Conservation (phyloP, 345 rosid species). For the Citrus trifoliata region DNA sequence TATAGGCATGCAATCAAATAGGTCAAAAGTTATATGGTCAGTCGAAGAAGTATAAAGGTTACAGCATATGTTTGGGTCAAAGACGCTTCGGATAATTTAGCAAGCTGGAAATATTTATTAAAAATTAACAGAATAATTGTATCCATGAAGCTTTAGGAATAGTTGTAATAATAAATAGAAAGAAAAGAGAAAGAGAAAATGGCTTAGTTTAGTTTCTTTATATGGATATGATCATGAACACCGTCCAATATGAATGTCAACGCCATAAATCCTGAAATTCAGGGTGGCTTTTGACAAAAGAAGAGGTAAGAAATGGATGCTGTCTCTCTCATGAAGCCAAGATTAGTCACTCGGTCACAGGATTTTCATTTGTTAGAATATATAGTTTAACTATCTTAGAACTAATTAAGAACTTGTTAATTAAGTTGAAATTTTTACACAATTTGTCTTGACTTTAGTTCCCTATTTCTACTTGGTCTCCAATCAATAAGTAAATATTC, state of each 20-base stretch:
- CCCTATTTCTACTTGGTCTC: no score
- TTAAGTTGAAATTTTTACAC: neutral
- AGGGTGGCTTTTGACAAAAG: constrained; percentile 32
- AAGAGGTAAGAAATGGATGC: neutral
- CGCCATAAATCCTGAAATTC: constrained; percentile 24
- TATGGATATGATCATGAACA: constrained; percentile 16
- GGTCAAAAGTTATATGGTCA: constrained; percentile 29
- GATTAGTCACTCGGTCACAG: neutral
- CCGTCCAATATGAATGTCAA: constrained; percentile 28
- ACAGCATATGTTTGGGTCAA: constrained; percentile 41
- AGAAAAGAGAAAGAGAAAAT: no score
- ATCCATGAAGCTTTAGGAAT: neutral
- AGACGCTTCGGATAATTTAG: constrained; percentile 34
- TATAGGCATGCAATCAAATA: constrained; percentile 19
- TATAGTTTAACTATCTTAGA: neutral
- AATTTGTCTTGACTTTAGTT: neutral
- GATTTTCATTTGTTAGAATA: neutral
- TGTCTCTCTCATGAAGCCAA: constrained; percentile 23
- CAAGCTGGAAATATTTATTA: neutral
- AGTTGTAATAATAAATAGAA: no score
- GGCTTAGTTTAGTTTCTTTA: no score
- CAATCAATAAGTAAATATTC: no score
- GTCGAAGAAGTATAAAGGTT: neutral
- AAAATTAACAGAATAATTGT: neutral
- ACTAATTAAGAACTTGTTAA: no score